Evolutionary conservation across 1,284 basidiomycete species (phyloP).

Genomic region (Ganoderma meredithae): DNA sequence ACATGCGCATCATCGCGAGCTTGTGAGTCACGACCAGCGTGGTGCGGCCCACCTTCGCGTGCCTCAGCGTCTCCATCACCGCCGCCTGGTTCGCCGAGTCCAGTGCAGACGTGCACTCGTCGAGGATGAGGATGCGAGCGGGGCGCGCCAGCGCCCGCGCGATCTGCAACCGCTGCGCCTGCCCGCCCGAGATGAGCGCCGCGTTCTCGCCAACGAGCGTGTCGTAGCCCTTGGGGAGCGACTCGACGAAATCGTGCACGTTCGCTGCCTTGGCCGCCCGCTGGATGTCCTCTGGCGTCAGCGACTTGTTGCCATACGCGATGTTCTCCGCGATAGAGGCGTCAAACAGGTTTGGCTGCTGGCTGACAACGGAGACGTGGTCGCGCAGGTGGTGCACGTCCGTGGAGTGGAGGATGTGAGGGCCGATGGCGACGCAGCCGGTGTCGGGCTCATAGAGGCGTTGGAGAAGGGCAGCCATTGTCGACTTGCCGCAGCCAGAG

Average conservation of each 20-base stretch:
- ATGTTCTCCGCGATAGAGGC: conserved; percentile 88
- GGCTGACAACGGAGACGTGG: conserved; percentile 87
- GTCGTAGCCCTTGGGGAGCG: conserved; percentile 85
- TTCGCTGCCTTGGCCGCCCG: conserved; percentile 79
- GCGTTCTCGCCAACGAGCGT: conserved; percentile 92
- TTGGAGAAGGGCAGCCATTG: conserved; percentile 84
- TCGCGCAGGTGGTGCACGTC: conserved; percentile 81
- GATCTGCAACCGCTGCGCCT: conserved; percentile 92
- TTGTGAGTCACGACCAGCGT: conserved; percentile 96
- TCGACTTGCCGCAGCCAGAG: conserved; percentile 91
- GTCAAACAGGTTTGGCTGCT: conserved; percentile 89
- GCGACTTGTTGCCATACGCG: conserved; percentile 71
- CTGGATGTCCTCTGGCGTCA: conserved; percentile 65
- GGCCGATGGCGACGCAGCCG: conserved; percentile 71
- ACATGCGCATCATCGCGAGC: conserved; percentile 89
- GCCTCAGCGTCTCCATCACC: conserved; percentile 80
- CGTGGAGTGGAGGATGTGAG: conserved; percentile 56
- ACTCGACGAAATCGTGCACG: conserved; percentile 87
- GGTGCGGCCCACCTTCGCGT: conserved; percentile 73
- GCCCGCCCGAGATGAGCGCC: conserved; percentile 89
- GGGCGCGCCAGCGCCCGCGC: conserved; percentile 85
- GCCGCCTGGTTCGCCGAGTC: conserved; percentile 84
- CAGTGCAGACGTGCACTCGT: conserved; percentile 94
- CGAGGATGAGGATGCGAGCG: conserved; percentile 84
- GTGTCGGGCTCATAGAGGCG: conserved; percentile 81